phyloP scores from a whole-genome alignment of 2,329 filamentous ascomycete genomes.

The Colletotrichum destructivum region DNA sequence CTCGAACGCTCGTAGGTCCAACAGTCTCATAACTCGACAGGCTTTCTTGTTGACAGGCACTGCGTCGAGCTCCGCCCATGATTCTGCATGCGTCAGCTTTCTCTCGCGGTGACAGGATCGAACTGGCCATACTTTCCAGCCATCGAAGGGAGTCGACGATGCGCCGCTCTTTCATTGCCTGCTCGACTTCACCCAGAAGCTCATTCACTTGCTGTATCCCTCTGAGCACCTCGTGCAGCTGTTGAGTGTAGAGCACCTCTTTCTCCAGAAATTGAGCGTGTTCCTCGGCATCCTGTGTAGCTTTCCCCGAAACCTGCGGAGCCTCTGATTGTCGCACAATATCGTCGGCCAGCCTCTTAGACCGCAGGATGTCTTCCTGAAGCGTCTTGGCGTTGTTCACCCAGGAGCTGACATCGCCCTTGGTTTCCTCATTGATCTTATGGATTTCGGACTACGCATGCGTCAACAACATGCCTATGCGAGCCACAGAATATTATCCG shows the following conservation, averaged over 20 bases:
- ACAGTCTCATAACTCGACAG: slow-evolving; percentile 74
- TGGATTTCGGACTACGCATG: slow-evolving; percentile 77
- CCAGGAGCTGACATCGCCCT: slow-evolving; percentile 88
- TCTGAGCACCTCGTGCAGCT: slow-evolving; percentile 66
- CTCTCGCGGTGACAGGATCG: not conserved
- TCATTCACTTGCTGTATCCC: slow-evolving; percentile 71
- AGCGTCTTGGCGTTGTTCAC: slow-evolving; percentile 86
- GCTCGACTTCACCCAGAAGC: slow-evolving; percentile 74
- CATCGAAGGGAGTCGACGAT: slow-evolving; percentile 71
- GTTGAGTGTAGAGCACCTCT: slow-evolving; percentile 72
- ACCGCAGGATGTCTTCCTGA: slow-evolving; percentile 87
- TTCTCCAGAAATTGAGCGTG: slow-evolving; percentile 70
- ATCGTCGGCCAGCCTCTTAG: slow-evolving; percentile 83
- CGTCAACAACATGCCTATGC: not conserved
- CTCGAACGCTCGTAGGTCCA: slow-evolving; percentile 76
- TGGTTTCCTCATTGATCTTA: slow-evolving; percentile 81
- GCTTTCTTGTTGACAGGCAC: slow-evolving; percentile 74
- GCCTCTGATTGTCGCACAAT: slow-evolving; percentile 85
- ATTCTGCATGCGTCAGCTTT: slow-evolving; percentile 58
- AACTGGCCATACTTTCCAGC: slow-evolving; percentile 65
- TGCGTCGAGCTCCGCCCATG: slow-evolving; percentile 70
- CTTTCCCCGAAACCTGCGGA: slow-evolving; percentile 67
- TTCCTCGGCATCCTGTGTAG: slow-evolving; percentile 67
- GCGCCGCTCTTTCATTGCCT: slow-evolving; percentile 66
- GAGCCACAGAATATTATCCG: not conserved